phyloP scores from a whole-genome alignment of 2,329 filamentous ascomycete species.

The Simplicillium sp. region DNA sequence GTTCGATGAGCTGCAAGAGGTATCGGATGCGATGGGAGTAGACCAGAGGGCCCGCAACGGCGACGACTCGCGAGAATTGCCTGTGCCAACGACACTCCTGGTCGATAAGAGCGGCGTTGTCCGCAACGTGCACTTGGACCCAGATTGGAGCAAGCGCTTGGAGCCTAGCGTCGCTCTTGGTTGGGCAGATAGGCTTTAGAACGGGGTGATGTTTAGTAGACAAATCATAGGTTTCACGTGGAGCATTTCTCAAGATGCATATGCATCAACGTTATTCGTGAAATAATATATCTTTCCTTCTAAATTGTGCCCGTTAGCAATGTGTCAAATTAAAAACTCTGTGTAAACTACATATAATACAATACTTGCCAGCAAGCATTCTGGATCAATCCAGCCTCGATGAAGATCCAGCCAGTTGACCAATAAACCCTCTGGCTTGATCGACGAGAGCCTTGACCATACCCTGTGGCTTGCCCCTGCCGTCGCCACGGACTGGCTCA shows the following conservation, averaged over 20 bases:
- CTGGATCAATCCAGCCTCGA: slow-evolving; percentile 14
- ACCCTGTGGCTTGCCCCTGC: slow-evolving; percentile 45
- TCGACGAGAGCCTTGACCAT: slow-evolving; percentile 60
- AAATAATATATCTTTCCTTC: too few relatives aligned
- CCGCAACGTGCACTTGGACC: slow-evolving; percentile 23
- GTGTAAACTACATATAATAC: background rate
- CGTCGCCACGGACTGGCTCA: slow-evolving; percentile 36
- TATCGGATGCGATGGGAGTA: slow-evolving; percentile 18
- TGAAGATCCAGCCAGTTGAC: slow-evolving; percentile 27
- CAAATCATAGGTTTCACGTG: too few relatives aligned
- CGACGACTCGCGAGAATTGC: slow-evolving; percentile 25
- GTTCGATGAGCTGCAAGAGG: slow-evolving; percentile 14
- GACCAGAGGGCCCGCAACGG: slow-evolving; percentile 24
- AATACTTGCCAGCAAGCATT: slow-evolving; percentile 2
- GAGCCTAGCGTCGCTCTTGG: slow-evolving; percentile 22
- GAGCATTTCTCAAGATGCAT: too few relatives aligned
- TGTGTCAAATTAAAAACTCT: too few relatives aligned
- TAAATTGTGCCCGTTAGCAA: too few relatives aligned
- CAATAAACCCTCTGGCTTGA: slow-evolving; percentile 41
- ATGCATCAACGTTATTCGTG: too few relatives aligned
- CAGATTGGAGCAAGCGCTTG: slow-evolving; percentile 25
- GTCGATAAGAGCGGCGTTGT: slow-evolving; percentile 24
- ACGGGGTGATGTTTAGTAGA: too few relatives aligned
- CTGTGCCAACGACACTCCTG: slow-evolving; percentile 27
- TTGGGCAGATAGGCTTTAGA: slow-evolving; percentile 20